Evolutionary conservation across 2,329 filamentous ascomycete genomes (phyloP), one percentile per base, ranked within the genome.

Genomic region (Penicillium sp.): DNA sequence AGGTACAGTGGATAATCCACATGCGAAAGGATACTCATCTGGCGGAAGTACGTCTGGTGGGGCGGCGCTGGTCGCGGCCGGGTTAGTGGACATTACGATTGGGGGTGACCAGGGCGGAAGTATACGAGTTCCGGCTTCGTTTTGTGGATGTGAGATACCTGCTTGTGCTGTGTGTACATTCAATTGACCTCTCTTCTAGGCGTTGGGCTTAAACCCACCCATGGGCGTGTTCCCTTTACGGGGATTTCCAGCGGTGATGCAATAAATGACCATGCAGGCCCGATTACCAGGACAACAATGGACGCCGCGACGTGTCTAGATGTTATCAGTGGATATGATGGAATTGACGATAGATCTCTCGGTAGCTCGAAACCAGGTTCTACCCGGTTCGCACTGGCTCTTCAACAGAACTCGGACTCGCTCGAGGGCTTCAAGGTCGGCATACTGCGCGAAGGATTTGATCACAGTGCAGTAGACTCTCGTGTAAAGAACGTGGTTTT

Each of bases 131-230:
- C 69, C 69, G 4, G 65, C 81, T 73, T 53, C 80, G 70, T 53
- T 82, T 70, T 67, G 71, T 64, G 30, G 79, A 48, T 68, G 64
- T 68, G 57, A 55, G 60, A 29, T 30, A 9, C 7, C 29, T 16
- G 32, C 3, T 9, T 29, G 1, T 14, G 13, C 23, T 27, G 19
- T 4, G n/a, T 13, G 4, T 6, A 7, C 23, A 4, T 18, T 18
- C 14, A 6, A 4, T 18, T 50, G 43, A 51, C 44, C 14, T 26
- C 2, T 0, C 2, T 2, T 26, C 7, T 14, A 67, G 65, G 65
- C 36, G 74, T 77, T 3, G 78, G 78, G 0, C 66, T 82, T 23
- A 83, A 83, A 57, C 79, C 81, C 0, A 83, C 79, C 0, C 74
- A 79, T 51, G 76, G 78, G 0, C 67, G 82, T 0, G 73, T 84